Base-by-base conservation (phyloP, 2,329 filamentous ascomycete species). In the Penicillium sp. region DNA sequence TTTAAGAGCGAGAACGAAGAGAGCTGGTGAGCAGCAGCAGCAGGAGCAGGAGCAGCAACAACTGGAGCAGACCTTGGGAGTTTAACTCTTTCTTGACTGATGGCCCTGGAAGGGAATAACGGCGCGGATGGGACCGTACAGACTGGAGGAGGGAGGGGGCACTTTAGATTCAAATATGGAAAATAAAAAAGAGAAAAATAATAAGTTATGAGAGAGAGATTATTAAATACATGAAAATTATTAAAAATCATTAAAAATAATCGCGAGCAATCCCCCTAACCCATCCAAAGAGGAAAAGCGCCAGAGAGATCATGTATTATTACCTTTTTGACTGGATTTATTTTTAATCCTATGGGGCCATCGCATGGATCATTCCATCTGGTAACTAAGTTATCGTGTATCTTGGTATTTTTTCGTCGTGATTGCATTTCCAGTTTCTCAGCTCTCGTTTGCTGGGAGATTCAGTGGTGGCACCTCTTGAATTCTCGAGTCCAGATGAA, bases 61-160 rank as follows among this genome's bases (percentile, higher is more conserved):
- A 31, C 19, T n/a, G n/a, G n/a, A 39, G 18, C 46, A 31, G 33
- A n/a, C 10, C 46, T 50, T n/a, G 31, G 19, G 46, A 22, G 24
- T 14, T 19, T 19, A 18, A 35, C 46, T 35, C 18, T 19, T 36
- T 31, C 10, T 36, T 50, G 6, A 22, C 16, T n/a, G n/a, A n/a
- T 6, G 37, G 14, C 37, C 40, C 54, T 60, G 55, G 56, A 64
- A 64, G 41, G 60, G 60, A 65, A 67, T 64, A 67, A 68, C 65
- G 63, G 66, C 59, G 63, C 55, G 60, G 60, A 66, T 59, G n/a
- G 37, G 56, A 50, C 47, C 31, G 47, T 50, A 51, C 46, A 59
- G 39, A 39, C 50, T 27, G 39, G 44, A 36, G 7, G 24, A 18
- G 24, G 44, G 14, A 18, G 49, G 43, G 55, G 54, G 27, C 22